Evolutionary conservation across 768 basidiomycete genomes (phyloP), one percentile per base, ranked within the genome.

Genomic region (Pisolithus tinctorius): DNA sequence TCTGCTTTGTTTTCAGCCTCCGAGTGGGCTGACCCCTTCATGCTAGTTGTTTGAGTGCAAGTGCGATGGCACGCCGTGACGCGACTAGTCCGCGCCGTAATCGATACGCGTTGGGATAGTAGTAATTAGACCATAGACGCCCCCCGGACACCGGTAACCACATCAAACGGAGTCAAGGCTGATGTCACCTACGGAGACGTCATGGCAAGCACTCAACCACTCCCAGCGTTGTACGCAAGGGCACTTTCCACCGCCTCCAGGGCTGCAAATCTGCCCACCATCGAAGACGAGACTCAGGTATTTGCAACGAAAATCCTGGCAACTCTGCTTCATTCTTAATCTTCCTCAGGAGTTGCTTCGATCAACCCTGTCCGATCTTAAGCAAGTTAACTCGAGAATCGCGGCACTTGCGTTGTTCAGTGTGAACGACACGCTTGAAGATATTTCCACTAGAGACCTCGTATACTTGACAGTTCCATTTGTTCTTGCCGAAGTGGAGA

Each of bases 391-490:
- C 43, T 69, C 74, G 30, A 77, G 81, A 25, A 74, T 92, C 50
- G 57, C 74, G 25, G 75, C 74, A 37, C 71, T 93, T 41, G 78
- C 81, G 0, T 68, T 94, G 34, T 92, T 94, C 70, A 93, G 90
- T 52, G 73, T 83, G 4, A 94, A 94, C 60, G 92, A 95, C 61
- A 74, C 74, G 0, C 70, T 93, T 16, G 86, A 91, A 42, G 92
- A 95, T 64, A 82, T 95, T 50, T 74, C 86, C 3, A 90, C 91
- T 1, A 69, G 74, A 31, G 82, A 93, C 69, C 69, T 93, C 34
- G 69, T 84, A 2, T 93, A 89, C 66, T 73, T 95, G 10, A 72
- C 83, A 38, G 81, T 89, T 4, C 84, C 87, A 0, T 93, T 77
- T 60, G 75, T 82, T 20, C 63, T 73, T 34, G 80, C 84, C 17